A percentile compares a stretch with the other conserved stretches of the same genome.
Conservation (phyloP, 1,284 basidiomycete species). For the Tilletia horrida region DNA sequence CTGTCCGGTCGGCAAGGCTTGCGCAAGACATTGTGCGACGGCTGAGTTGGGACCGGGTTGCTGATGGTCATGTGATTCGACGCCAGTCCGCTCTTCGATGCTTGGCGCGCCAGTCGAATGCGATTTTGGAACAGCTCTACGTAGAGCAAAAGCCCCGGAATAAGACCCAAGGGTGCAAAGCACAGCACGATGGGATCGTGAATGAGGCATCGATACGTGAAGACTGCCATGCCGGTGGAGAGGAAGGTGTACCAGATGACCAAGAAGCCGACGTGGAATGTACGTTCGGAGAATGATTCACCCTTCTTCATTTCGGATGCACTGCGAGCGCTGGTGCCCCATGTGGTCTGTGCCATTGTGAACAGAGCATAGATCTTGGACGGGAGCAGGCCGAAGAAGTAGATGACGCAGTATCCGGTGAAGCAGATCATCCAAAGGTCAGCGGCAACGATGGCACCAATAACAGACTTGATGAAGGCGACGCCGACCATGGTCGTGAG, state of each 20-base stretch:
- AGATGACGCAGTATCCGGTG: slow-evolving; percentile 13
- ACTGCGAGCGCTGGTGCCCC: slow-evolving; percentile 21
- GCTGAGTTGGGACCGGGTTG: not conserved
- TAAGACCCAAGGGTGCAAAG: not conserved
- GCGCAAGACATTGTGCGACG: not conserved
- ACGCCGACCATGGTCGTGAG: slow-evolving; percentile 21
- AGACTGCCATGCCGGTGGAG: slow-evolving; percentile 14
- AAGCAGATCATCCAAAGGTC: slow-evolving; percentile 20
- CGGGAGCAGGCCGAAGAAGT: slow-evolving; percentile 21
- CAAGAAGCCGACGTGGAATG: slow-evolving; percentile 17
- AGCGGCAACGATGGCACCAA: slow-evolving; percentile 16
- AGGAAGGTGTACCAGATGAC: slow-evolving; percentile 16
- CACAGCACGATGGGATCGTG: slow-evolving; percentile 1
- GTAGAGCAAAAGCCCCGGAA: not conserved
- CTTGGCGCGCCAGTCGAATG: not conserved
- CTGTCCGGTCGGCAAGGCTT: slow-evolving; percentile 7
- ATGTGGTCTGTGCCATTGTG: slow-evolving; percentile 20
- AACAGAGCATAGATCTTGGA: slow-evolving; percentile 20
- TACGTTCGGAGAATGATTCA: not conserved
- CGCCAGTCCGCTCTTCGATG: not conserved
- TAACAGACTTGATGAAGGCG: slow-evolving; percentile 17
- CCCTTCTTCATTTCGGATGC: slow-evolving; percentile 11
- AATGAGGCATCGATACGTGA: slow-evolving; percentile 10
- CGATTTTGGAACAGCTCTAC: not conserved
- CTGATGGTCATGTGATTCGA: not conserved